These are phyloP conservation scores for Climacium dendroides DNA, from an alignment of 225 moss, liverwort and hornwort genomes.

Conservation along the genomic window DNA sequence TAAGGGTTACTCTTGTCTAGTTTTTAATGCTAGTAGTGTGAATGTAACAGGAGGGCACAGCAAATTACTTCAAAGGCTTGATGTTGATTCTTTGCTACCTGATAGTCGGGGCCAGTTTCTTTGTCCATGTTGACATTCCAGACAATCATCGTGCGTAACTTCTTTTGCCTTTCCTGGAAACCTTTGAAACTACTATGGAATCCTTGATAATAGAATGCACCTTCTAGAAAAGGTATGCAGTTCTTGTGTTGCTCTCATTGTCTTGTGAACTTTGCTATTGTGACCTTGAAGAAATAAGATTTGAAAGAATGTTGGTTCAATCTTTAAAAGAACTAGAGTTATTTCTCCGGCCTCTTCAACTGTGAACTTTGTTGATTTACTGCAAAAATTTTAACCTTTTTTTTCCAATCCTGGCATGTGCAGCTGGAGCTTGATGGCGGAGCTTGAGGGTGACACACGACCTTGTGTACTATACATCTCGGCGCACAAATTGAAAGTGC, in stretches of 20 bases:
- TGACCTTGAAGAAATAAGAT: not conserved
- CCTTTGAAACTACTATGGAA: not conserved
- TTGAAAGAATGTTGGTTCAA: not conserved
- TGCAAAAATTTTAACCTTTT: not conserved
- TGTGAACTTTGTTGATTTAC: not conserved
- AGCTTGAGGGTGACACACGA: not conserved
- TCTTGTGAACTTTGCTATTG: not conserved
- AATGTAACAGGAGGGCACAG: slow-evolving; percentile 37
- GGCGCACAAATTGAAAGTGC: not conserved
- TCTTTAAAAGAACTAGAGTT: not conserved
- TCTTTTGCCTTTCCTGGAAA: not conserved
- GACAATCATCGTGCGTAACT: not conserved
- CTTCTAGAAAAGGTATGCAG: not conserved
- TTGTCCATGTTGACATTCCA: slow-evolving; percentile 46
- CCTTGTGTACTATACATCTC: not conserved
- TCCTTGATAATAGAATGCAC: not conserved
- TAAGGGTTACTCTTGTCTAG: not conserved
- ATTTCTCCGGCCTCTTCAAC: not conserved
- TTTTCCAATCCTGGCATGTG: not conserved
- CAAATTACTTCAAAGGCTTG: slow-evolving; percentile 79
- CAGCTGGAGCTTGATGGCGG: slow-evolving; percentile 11
- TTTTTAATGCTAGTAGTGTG: not conserved
- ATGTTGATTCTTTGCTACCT: slow-evolving; percentile 77
- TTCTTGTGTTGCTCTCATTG: not conserved
- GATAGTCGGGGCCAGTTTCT: slow-evolving; percentile 74